Percentiles rank a stretch among this genome's conserved stretches.
These are phyloP conservation scores for Theobroma grandiflorum DNA, from an alignment of 441 rosid genomes.

Conservation along the genomic window DNA sequence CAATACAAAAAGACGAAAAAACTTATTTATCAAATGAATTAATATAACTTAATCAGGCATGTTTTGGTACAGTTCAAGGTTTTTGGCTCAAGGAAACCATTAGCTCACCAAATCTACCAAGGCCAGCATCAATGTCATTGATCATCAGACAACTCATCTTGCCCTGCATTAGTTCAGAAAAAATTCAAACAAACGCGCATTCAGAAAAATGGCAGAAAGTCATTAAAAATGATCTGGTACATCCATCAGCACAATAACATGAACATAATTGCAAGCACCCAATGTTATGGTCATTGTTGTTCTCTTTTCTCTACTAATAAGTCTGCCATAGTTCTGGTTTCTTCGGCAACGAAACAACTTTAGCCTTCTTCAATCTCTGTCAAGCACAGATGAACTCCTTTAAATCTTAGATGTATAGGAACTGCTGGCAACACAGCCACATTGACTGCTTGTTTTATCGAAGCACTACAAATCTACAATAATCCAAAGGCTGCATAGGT, in stretches of 20 bases:
- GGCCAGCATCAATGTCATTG: slow-evolving; percentile 97
- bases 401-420: background rate
- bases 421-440: background rate
- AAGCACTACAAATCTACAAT: background rate
- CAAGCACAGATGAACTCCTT: background rate
- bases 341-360: slow-evolving; percentile 5
- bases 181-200: slow-evolving; percentile 27
- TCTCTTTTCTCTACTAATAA: background rate
- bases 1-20: background rate
- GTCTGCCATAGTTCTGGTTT: background rate
- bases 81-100: slow-evolving; percentile 15
- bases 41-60: background rate
- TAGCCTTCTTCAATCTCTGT: background rate
- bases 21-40: background rate
- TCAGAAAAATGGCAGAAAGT: slow-evolving; percentile 20
- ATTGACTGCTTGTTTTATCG: background rate
- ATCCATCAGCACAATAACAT: slow-evolving; percentile 11
- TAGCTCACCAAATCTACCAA: slow-evolving; percentile 93
- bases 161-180: slow-evolving; percentile 64
- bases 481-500: background rate
- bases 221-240: slow-evolving; percentile 17
- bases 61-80: slow-evolving; percentile 14
- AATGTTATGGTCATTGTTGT: background rate
- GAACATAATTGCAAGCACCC: background rate
- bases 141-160: slow-evolving; percentile 97